These are phyloP conservation scores for Fusarium clavum DNA, from an alignment of 2,329 filamentous ascomycete genomes.

Conservation along the genomic window DNA sequence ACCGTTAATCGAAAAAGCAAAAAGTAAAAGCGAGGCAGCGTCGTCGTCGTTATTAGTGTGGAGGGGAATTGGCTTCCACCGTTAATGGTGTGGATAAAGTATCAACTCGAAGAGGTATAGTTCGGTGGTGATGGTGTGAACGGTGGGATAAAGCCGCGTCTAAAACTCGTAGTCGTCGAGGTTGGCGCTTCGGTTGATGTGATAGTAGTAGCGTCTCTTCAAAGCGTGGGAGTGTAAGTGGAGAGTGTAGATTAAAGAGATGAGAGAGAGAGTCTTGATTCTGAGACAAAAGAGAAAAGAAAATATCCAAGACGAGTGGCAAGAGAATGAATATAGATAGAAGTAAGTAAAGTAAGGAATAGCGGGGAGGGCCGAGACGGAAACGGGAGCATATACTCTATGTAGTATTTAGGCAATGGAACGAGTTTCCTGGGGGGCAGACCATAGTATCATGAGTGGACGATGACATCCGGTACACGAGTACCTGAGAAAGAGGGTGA, in stretches of 20 bases:
- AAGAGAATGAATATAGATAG: slow-evolving; percentile 31
- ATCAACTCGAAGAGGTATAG: slow-evolving; percentile 43
- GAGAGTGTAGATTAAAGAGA: slow-evolving; percentile 20
- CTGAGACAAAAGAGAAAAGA: slow-evolving; percentile 21
- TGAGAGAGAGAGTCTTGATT: slow-evolving; percentile 11
- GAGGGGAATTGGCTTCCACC: slow-evolving; percentile 30
- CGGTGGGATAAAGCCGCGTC: slow-evolving; percentile 41
- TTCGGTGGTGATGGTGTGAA: slow-evolving; percentile 43
- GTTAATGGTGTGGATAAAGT: slow-evolving; percentile 41
- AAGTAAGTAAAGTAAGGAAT: neutral
- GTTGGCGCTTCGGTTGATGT: slow-evolving; percentile 41
- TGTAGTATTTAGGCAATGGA: slow-evolving; percentile 49
- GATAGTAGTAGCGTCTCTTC: slow-evolving; percentile 29
- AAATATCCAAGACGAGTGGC: slow-evolving; percentile 24
- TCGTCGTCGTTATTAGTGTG: slow-evolving; percentile 47
- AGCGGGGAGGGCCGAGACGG: slow-evolving; percentile 42
- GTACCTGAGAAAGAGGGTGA: slow-evolving; percentile 42
- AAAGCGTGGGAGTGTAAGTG: slow-evolving; percentile 36
- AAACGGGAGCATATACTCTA: slow-evolving; percentile 42
- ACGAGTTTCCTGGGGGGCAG: slow-evolving; percentile 34
- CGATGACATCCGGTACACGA: slow-evolving; percentile 40
- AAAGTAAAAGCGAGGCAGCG: slow-evolving; percentile 31
- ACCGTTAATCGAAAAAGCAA: slow-evolving; percentile 36
- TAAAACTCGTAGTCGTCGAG: slow-evolving; percentile 33
- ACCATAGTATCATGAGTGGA: slow-evolving; percentile 47